Percentiles rank a stretch among this genome's conserved stretches.
These are phyloP conservation scores for Telfairia occidentalis DNA, from an alignment of 331 rosid species.

Conservation along the genomic window DNA sequence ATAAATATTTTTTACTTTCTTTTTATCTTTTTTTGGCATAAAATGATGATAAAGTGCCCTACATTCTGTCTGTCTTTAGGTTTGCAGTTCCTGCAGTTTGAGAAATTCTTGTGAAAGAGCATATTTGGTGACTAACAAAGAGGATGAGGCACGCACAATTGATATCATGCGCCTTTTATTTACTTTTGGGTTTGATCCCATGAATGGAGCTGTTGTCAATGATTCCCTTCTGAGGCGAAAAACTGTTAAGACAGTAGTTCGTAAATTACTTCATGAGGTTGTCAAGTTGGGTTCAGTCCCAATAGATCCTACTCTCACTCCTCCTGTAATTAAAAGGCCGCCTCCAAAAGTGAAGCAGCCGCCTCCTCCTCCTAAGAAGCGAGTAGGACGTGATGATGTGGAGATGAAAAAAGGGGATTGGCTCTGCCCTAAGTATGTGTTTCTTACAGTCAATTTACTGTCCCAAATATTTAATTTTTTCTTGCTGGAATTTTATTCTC, in stretches of 20 bases:
- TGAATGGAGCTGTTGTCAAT: constrained; percentile 42
- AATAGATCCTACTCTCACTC: constrained; percentile 84
- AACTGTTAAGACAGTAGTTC: constrained; percentile 66
- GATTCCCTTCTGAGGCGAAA: constrained; percentile 64
- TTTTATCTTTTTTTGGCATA: background rate
- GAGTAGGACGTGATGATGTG: constrained; percentile 85
- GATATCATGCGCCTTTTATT: constrained; percentile 79
- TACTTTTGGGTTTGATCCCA: constrained; percentile 69
- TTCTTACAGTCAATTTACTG: constrained; percentile 12
- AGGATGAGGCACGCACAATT: constrained; percentile 78
- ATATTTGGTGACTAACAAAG: constrained; percentile 70
- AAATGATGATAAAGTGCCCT: background rate
- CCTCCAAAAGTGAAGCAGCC: constrained; percentile 93
- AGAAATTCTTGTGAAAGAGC: constrained; percentile 82
- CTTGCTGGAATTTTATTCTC: background rate
- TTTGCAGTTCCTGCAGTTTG: constrained; percentile 98
- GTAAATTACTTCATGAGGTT: constrained; percentile 85
- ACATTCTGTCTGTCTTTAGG: constrained; percentile 35
- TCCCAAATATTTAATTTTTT: background rate
- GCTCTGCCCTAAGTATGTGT: constrained; percentile 90
- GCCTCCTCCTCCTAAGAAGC: constrained; percentile 80
- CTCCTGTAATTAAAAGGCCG: constrained; percentile 62
- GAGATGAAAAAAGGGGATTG: constrained; percentile 99
- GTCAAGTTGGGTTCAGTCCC: constrained; percentile 92
- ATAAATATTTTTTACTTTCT: background rate